Base-by-base conservation (phyloP, 2,329 filamentous ascomycete species). In the Fusarium guadeloupense region DNA sequence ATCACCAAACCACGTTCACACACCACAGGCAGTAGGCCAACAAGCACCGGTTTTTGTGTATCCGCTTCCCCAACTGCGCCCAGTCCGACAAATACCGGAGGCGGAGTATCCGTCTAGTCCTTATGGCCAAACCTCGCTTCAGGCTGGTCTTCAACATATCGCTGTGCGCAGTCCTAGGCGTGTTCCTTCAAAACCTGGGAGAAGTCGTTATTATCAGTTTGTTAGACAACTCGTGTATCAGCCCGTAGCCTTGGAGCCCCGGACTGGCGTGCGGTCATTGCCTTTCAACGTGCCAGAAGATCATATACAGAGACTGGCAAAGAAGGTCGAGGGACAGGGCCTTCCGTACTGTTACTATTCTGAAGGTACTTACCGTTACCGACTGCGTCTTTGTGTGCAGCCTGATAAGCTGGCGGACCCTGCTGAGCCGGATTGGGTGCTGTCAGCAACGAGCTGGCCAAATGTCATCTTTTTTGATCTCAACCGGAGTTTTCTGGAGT, bases 371-470 rank as follows among this genome's bases (percentile, higher is more conserved):
- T 74, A 84, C 6, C 82, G 86, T 30, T 88, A 89, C 69, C 89
- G 92, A 14, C 69, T 96, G 19, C 88, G 91, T 9, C 89, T 90
- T 69, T 84, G 89, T 66, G 66, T 71, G 42, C 31, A 60, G 23
- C 48, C 35, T 25, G 45, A 54, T 44, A 59, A 40, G 41, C 46
- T 43, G 25, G 31, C 54, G 20, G 14, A 66, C 64, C 9, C 72
- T 71, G 41, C 59, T 79, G 80, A 86, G 33, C 71, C 78, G 8
- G 74, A 78, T 2, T 96, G 92, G 92, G 79, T 83, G 6, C 78
- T 81, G 2, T 74, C 79, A n/a, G 84, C 89, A 28, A 89, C 84
- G 6, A 70, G 74, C 19, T 97, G 92, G 93, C 91, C 92, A 0
- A 79, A 83, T 30, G 83, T 85, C 44, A 80, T 92, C 1, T 91